Evolutionary conservation across 768 basidiomycete genomes (phyloP).

Genomic region (Rhizopogon vulgaris): DNA sequence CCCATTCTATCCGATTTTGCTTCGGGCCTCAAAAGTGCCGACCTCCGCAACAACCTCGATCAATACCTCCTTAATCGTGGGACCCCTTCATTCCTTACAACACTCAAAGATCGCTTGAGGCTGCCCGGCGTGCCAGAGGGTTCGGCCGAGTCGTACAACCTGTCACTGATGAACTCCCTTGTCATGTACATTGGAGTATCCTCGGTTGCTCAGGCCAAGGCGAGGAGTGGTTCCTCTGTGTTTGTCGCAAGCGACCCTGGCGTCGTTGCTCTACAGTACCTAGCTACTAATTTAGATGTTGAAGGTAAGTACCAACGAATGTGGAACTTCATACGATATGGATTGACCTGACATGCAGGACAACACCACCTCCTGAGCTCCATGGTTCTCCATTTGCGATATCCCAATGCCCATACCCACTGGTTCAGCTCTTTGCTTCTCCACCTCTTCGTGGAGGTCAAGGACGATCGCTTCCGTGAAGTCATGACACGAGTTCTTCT

Average conservation of each 20-base stretch:
- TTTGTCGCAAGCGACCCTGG: constrained; percentile 83
- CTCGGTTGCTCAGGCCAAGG: constrained; percentile 84
- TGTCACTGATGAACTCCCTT: constrained; percentile 86
- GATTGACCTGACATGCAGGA: constrained; percentile 39
- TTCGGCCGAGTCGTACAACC: constrained; percentile 65
- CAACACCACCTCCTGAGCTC: constrained; percentile 93
- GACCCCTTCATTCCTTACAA: constrained; percentile 62
- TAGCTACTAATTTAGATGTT: constrained; percentile 77
- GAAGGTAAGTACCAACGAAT: constrained; percentile 60
- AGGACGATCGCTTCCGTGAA: constrained; percentile 72
- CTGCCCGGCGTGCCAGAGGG: constrained; percentile 40
- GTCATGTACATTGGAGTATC: constrained; percentile 97
- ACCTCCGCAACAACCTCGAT: constrained; percentile 76
- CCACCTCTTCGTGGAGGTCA: constrained; percentile 77
- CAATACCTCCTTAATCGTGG: constrained; percentile 79
- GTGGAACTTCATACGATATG: background rate
- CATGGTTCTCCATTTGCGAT: constrained; percentile 92
- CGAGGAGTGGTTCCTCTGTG: constrained; percentile 71
- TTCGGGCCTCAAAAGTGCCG: constrained; percentile 70
- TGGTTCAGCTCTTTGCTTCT: constrained; percentile 94
- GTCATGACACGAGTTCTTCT: constrained; percentile 85
- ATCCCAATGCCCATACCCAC: constrained; percentile 97
- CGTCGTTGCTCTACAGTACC: constrained; percentile 76
- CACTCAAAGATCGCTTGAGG: constrained; percentile 73
- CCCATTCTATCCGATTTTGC: constrained; percentile 89